Base-by-base conservation (phyloP, 2,329 filamentous ascomycete species). In the Ophiocordyceps robertsii region DNA sequence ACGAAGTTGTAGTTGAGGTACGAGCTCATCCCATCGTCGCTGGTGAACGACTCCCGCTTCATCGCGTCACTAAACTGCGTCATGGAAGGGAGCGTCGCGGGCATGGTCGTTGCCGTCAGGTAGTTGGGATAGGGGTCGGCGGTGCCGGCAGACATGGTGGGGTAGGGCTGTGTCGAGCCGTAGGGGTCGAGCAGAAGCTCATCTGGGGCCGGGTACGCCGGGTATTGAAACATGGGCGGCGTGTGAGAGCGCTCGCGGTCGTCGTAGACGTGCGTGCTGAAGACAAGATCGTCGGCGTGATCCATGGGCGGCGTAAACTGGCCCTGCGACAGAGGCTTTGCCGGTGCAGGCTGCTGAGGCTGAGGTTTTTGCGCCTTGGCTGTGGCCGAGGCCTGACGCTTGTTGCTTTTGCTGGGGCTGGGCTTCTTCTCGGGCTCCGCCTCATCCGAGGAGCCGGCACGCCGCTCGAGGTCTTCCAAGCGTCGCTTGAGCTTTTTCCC, bases 401-500 rank as follows among this genome's bases (percentile, higher is more conserved):
- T 70, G 70, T 75, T 58, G 66, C 40, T 39, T 48, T 59, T 61
- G 51, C 61, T 61, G 46, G 59, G 51, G 41, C 52, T 58, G 43
- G 53, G 60, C 49, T 60, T 59, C 52, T 62, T 65, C 50, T 67
- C 62, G 11, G 59, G 46, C 40, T 65, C 63, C 41, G 59, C 78
- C 67, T 67, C 66, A 39, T 69, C 66, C 46, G 58, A 60, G 41
- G 61, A 64, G 38, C 80, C 82, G 45, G 84, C 84, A 51, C 84
- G 75, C 57, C 82, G 78, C 72, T 90, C 84, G 53, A 90, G 75
- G 58, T 90, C 84, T 70, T 90, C 84, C 58, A 92, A 72, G 56
- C 84, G 80, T 69, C 82, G 83, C 82, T 92, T 90, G 54, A 90
- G 80, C 78, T 90, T 90, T 78, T 90, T 90, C 74, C 85, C 83